Evolutionary conservation across 768 basidiomycete species (phyloP).

Genomic region (Termitomyces sp.): DNA sequence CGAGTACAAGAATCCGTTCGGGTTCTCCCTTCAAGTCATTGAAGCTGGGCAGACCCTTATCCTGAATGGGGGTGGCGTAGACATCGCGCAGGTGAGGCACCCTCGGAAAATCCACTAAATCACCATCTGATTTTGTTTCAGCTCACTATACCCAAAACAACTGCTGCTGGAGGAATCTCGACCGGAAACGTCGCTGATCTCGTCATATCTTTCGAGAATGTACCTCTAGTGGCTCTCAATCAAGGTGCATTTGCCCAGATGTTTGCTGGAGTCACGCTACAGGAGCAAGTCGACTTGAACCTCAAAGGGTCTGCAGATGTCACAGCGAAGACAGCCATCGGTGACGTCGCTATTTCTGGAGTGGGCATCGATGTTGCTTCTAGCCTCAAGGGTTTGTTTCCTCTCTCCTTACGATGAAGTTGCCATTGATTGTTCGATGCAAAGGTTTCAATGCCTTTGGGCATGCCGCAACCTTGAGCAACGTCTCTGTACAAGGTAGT

Average conservation of each 20-base stretch:
- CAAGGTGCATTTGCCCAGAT: conserved; percentile 48
- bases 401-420: neutral
- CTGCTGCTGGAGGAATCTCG: conserved; percentile 56
- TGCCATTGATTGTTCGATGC: neutral
- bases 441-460: conserved; percentile 59
- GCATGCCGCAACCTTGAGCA: conserved; percentile 41
- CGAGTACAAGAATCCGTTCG: conserved; percentile 69
- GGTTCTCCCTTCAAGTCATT: conserved; percentile 65
- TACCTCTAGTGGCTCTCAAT: conserved; percentile 52
- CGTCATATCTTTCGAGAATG: conserved; percentile 48
- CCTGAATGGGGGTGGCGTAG: conserved; percentile 39
- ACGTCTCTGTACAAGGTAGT: conserved; percentile 59
- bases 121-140: conserved; percentile 16
- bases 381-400: conserved; percentile 39
- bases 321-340: conserved; percentile 55
- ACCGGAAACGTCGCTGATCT: conserved; percentile 65
- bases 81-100: conserved; percentile 46
- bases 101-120: neutral
- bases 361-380: conserved; percentile 62
- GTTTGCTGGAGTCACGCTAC: conserved; percentile 56
- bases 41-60: conserved; percentile 50
- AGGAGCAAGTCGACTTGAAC: conserved; percentile 34
- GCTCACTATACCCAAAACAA: conserved; percentile 45
- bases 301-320: conserved; percentile 57
- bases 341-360: conserved; percentile 58